Evolutionary conservation across 306 rosid genomes (phyloP), one percentile per base, ranked within the genome.

Genomic region (Vigna nakashimae): DNA sequence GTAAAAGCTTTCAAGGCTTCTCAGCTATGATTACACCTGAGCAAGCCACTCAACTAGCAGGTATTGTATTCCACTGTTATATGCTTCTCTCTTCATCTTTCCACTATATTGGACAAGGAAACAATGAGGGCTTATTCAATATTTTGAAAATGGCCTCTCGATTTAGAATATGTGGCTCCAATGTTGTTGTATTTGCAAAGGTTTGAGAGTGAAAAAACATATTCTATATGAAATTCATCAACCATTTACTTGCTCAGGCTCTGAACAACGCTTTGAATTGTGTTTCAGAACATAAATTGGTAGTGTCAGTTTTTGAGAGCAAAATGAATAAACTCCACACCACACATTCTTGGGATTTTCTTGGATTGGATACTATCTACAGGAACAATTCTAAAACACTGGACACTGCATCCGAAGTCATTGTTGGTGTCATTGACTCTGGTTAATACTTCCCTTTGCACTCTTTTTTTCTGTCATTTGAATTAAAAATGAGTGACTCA

Each of bases 281-380:
- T 86, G 82, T 69, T 73, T 34, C 91, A 91, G 92, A 85, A 36
- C 42, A 67, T 81, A 81, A 78, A 15, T 82, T 77, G 0, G 91
- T 89, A 1, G 80, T 91, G 55, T 89, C 91, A 0, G 84, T 89
- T 57, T 89, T 91, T 62, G 92, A 86, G 87, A 91, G 97, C 88
- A 86, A 84, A 87, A 76, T 73, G 84, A 86, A 85, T 52, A 71
- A 32, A 73, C 86, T 89, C 65, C 85, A 78, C 76, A 91, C 94
- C 40, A 88, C 94, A 69, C 92, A 75, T 82, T 91, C 92, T 63
- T 89, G 94, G 92, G 90, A 86, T 83, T 89, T 91, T 77, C 86
- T 88, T 75, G 88, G 84, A 69, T 30, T 88, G 73, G 84, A 82
- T 71, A 57, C 86, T 10, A 65, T 65, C 66, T 65, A 84, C 65